Evolutionary conservation across 495 filamentous ascomycete genomes (phyloP).

Genomic region (Corynascus novoguineensis): DNA sequence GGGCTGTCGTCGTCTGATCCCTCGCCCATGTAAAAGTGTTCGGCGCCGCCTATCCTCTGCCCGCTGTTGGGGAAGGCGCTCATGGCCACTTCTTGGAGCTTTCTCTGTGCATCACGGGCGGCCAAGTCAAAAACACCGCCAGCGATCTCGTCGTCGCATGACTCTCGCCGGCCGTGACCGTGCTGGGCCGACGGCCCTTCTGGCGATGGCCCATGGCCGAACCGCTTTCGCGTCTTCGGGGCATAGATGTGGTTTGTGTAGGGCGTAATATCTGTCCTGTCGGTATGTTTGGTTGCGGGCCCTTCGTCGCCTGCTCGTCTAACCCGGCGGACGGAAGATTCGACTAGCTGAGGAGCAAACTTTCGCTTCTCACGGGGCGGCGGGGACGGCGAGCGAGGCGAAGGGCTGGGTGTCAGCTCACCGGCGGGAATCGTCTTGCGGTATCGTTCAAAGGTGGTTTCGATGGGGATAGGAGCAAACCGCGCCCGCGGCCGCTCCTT

Average conservation of each 20-base stretch:
- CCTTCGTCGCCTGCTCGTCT: conserved; percentile 49
- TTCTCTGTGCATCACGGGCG: conserved; percentile 67
- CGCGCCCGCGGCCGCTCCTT: conserved; percentile 37
- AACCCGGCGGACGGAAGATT: conserved; percentile 55
- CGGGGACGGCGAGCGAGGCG: conserved; percentile 37
- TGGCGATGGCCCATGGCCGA: conserved; percentile 26
- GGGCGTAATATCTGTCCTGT: conserved; percentile 55
- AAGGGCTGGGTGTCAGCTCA: conserved; percentile 48
- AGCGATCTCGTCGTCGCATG: conserved; percentile 63
- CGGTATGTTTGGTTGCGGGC: conserved; percentile 45
- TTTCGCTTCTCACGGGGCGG: conserved; percentile 37
- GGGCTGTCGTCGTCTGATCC: conserved; percentile 42
- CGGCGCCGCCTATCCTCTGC: conserved; percentile 44
- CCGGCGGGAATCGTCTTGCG: conserved; percentile 38
- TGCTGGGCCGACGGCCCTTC: conserved; percentile 14
- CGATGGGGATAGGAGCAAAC: conserved; percentile 56
- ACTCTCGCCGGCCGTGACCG: conserved; percentile 46
- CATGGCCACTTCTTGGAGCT: conserved; percentile 49
- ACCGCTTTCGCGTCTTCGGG: conserved; percentile 35
- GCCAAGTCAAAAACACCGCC: conserved; percentile 72
- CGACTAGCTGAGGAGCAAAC: conserved; percentile 61
- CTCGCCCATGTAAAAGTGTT: conserved; percentile 52
- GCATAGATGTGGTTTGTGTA: conserved; percentile 54
- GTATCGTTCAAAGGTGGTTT: conserved; percentile 53
- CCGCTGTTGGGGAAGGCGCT: conserved; percentile 46